Percentiles rank a stretch among this genome's conserved stretches.
phyloP scores from a whole-genome alignment of 768 basidiomycete genomes.

The Boletus huronensis region DNA sequence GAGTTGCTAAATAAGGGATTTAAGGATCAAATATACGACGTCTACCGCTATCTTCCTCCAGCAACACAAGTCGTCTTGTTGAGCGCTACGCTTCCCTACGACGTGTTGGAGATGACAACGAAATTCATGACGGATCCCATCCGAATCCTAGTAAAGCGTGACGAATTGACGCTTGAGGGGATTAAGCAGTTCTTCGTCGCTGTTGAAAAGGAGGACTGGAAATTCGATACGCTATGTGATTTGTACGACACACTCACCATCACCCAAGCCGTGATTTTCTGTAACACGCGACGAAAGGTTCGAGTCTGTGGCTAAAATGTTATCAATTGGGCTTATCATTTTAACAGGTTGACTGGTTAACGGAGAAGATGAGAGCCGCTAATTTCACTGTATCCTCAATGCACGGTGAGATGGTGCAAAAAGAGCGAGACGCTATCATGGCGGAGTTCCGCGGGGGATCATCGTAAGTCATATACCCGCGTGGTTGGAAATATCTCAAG shows the following conservation, averaged over 20 bases:
- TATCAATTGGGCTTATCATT: conserved; percentile 7
- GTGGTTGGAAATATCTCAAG: conserved; percentile 5
- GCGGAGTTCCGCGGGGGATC: conserved; percentile 92
- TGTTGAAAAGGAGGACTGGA: conserved; percentile 99
- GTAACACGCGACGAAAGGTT: conserved; percentile 96
- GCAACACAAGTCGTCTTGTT: conserved; percentile 96
- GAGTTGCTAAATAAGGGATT: conserved; percentile 97
- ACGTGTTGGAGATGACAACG: conserved; percentile 98
- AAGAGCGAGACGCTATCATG: conserved; percentile 95
- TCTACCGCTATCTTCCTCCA: conserved; percentile 95
- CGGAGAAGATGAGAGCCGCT: conserved; percentile 98
- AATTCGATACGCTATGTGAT: conserved; percentile 96
- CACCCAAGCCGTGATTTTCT: conserved; percentile 99
- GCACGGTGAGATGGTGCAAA: conserved; percentile 96
- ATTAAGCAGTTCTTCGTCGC: conserved; percentile 98
- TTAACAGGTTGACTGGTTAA: conserved; percentile 89
- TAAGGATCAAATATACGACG: conserved; percentile 99
- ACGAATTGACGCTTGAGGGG: conserved; percentile 94
- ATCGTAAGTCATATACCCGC: conserved; percentile 52
- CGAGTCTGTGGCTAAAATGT: conserved; percentile 12
- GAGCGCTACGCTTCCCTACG: conserved; percentile 93
- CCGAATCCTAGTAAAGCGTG: conserved; percentile 97
- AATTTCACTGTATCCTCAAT: conserved; percentile 97
- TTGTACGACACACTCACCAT: conserved; percentile 98
- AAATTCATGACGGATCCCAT: conserved; percentile 99